Evolutionary conservation across 2,329 filamentous ascomycete species (phyloP), one percentile per base, ranked within the genome.

Genomic region (Aplosporella prunicola): DNA sequence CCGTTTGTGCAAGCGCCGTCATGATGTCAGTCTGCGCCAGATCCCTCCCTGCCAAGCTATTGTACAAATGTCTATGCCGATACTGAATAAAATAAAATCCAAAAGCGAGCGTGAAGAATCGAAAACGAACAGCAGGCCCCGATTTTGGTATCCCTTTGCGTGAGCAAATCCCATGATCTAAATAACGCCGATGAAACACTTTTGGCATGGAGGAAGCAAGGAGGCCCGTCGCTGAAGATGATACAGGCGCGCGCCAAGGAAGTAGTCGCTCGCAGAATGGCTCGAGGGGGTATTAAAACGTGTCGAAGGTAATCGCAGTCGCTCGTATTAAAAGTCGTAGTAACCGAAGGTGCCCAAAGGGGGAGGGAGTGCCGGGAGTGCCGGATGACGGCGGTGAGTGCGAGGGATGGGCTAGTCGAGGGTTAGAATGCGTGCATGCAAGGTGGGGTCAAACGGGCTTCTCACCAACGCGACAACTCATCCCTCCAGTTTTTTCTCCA

Each of bases 71-170:
- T n/a, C n/a, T n/a, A n/a, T n/a, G n/a, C n/a, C n/a, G n/a, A n/a
- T n/a, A n/a, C n/a, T n/a, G n/a, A n/a, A n/a, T n/a, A n/a, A n/a
- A n/a, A n/a, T n/a, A n/a, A n/a, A n/a, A n/a, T n/a, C n/a, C n/a
- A n/a, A n/a, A n/a, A n/a, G n/a, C n/a, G n/a, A 16, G 27, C 27
- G 27, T 29, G 27, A 14, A 29, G 27, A 29, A 8, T 29, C 14
- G 27, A 39, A 39, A 22, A 39, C 20, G 17, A 30, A 32, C 32
- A 32, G 28, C 29, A 32, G 30, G 17, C 30, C 18, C 36, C 23
- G 33, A 55, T 60, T 45, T 58, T 60, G 55, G 50, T 61, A 59
- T 61, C 55, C 51, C 51, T 58, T 36, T 41, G 56, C 56, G 56
- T 57, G 56, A 50, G 56, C 56, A 40, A 40, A 34, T 53, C 46